Evolutionary conservation across 768 basidiomycete genomes (phyloP), one percentile per base, ranked within the genome.

Genomic region (Lepiota brunneoincarnata): DNA sequence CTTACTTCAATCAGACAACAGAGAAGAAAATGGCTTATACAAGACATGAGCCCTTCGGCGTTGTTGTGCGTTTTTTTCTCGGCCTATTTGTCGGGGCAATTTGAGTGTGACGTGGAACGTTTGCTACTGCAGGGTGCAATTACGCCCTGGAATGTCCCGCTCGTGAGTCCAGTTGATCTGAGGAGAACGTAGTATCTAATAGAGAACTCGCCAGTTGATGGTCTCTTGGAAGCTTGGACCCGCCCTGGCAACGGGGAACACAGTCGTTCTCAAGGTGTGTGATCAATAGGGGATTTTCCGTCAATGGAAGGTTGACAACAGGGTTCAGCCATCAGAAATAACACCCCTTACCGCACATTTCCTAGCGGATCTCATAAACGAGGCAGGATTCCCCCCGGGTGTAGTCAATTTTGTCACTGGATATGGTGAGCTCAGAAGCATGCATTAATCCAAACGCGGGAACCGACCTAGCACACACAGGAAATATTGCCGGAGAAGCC

Each of bases 181-280:
- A 18, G 14, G 7, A 31, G 4, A 37, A 56, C 12, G 18, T 24
- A 15, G 6, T 31, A 39, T 20, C 9, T n/a, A 39, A 7, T 20
- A 3, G 11, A 9, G 3, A 9, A 10, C 31, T 31, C 31, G 20
- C 38, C 55, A 64, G 64, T 46, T 23, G 34, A 88, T 89, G 83
- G 65, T 81, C 50, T 62, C 77, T 6, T 86, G 86, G 83, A 91
- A 90, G 67, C 60, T 88, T 52, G 89, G 72, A 0, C 89, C 90
- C 3, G 90, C 90, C 1, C 75, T 92, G 38, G 89, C 90, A 2
- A 81, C 82, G 1, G 91, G 90, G 51, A 90, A 89, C 67, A 73
- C 79, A 0, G 69, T 91, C 56, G 72, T 93, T 41, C 69, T 92
- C 65, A 91, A 91, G 65, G 72, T 65, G 26, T 1, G 58, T 54